Percentiles rank a stretch among this genome's conserved stretches.
phyloP scores from a whole-genome alignment of 768 basidiomycete genomes.

The Suillus subaureus region DNA sequence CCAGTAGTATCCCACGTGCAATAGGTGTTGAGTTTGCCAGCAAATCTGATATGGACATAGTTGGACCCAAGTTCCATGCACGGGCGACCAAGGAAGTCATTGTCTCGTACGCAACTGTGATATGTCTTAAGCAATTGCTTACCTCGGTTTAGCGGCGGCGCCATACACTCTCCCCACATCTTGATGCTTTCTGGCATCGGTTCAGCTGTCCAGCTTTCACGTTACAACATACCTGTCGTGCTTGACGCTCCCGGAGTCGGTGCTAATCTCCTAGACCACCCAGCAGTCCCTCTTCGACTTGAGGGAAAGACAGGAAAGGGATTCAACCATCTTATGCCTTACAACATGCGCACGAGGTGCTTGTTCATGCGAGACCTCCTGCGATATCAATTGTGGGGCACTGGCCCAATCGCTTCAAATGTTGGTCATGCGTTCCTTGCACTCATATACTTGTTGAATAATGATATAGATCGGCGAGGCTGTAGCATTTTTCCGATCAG shows the following conservation, averaged over 20 bases:
- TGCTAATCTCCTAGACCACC: constrained; percentile 57
- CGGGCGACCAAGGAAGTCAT: constrained; percentile 55
- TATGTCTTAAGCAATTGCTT: constrained; percentile 39
- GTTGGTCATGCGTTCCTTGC: constrained; percentile 29
- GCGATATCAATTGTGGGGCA: constrained; percentile 22
- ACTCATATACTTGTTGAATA: neutral
- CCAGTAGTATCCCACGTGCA: constrained; percentile 4
- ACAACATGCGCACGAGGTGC: constrained; percentile 2
- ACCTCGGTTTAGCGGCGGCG: constrained; percentile 34
- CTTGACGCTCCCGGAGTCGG: constrained; percentile 74
- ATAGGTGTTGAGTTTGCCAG: constrained; percentile 10
- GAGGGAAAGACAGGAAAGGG: neutral
- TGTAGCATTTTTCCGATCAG: constrained; percentile 21
- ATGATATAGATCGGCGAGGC: constrained; percentile 17
- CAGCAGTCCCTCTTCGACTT: neutral
- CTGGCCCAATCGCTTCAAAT: constrained; percentile 51
- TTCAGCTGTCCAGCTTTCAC: constrained; percentile 51
- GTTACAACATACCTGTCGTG: constrained; percentile 53
- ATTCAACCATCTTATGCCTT: constrained; percentile 6
- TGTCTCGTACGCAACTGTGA: constrained; percentile 19
- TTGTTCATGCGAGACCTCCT: constrained; percentile 9
- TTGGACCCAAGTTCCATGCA: constrained; percentile 40
- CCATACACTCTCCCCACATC: constrained; percentile 61
- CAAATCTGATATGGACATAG: constrained; percentile 12
- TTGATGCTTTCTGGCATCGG: constrained; percentile 73